Percentiles rank a stretch among this genome's conserved stretches.
Conservation (phyloP, 1,284 basidiomycete species). For the Leccinum fuscescens region DNA sequence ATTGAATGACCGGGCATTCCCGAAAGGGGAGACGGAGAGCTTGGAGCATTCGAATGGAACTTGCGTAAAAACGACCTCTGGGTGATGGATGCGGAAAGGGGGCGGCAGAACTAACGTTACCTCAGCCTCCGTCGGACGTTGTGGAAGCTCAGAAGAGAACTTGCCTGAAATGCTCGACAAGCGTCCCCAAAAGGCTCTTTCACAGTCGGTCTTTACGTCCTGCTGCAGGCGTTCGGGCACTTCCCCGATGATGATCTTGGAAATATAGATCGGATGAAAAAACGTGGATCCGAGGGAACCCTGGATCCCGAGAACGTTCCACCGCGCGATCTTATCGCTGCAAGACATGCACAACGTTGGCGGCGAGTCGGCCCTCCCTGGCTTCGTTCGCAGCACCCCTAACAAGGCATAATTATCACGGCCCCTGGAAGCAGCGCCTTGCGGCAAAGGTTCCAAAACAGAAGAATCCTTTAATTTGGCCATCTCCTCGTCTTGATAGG, state of each 20-base stretch:
- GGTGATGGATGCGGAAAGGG: constrained; percentile 48
- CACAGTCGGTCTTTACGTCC: constrained; percentile 53
- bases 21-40: constrained; percentile 32
- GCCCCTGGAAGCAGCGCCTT: constrained; percentile 59
- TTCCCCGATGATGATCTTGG: constrained; percentile 68
- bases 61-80: constrained; percentile 56
- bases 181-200: constrained; percentile 58
- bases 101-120: constrained; percentile 38
- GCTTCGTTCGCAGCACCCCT: constrained; percentile 85
- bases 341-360: constrained; percentile 83
- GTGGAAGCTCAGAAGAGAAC: not conserved
- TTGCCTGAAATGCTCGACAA: constrained; percentile 41
- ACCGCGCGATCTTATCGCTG: constrained; percentile 87
- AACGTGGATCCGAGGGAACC: constrained; percentile 67
- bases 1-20: constrained; percentile 51
- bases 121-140: not conserved
- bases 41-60: constrained; percentile 62
- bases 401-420: constrained; percentile 73
- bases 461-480: constrained; percentile 63
- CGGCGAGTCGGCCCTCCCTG: constrained; percentile 82
- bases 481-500: constrained; percentile 66
- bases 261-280: constrained; percentile 64
- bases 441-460: constrained; percentile 35
- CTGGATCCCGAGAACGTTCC: constrained; percentile 82
- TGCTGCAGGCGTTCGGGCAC: constrained; percentile 44